Conservation (phyloP, 768 basidiomycete genomes). For the Agrocybe pediades region DNA sequence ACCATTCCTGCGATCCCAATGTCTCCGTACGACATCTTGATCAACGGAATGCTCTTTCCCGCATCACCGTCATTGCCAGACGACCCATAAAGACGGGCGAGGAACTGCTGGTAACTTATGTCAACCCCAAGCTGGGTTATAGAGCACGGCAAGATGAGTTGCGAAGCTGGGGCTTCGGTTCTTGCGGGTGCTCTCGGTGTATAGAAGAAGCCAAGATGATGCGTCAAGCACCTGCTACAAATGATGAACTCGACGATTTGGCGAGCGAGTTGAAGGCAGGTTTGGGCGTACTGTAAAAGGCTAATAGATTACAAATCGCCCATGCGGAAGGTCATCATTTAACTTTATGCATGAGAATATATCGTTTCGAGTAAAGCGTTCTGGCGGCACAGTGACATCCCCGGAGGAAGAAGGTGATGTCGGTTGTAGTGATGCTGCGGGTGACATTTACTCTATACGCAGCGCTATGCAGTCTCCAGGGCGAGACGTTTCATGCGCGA, state of each 20-base stretch:
- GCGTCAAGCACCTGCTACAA: constrained; percentile 27
- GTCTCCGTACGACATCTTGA: constrained; percentile 78
- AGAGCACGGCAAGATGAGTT: constrained; percentile 53
- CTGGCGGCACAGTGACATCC: no score
- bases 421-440: no score
- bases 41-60: constrained; percentile 63
- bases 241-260: constrained; percentile 45
- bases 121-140: constrained; percentile 60
- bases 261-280: constrained; percentile 66
- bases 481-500: no score
- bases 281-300: constrained; percentile 42
- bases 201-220: constrained; percentile 52
- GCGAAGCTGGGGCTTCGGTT: constrained; percentile 74
- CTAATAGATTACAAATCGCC: not conserved
- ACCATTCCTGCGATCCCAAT: constrained; percentile 85
- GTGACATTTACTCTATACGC: no score
- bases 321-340: not conserved
- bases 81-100: constrained; percentile 65
- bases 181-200: constrained; percentile 72
- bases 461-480: no score
- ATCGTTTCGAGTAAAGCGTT: no score
- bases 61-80: constrained; percentile 76
- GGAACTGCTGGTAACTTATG: constrained; percentile 79
- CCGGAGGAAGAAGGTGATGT: no score
- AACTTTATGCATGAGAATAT: no score